Conservation (phyloP, 2,329 filamentous ascomycete genomes). For the Fusarium nodosum region DNA sequence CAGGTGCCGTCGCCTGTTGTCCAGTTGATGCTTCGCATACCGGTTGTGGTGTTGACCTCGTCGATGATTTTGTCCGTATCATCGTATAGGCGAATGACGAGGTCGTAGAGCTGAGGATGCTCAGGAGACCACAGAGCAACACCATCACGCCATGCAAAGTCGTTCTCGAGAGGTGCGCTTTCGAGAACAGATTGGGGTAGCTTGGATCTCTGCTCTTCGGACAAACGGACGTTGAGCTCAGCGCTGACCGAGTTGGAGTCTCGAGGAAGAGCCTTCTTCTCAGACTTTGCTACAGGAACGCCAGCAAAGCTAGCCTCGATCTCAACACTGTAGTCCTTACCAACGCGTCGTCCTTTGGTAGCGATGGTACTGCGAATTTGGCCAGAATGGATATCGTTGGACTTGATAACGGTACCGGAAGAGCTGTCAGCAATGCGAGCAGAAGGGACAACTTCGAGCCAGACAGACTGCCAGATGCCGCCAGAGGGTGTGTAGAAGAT, state of each 20-base stretch:
- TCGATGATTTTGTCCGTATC: slow-evolving; percentile 61
- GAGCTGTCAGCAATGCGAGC: slow-evolving; percentile 68
- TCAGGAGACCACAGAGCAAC: slow-evolving; percentile 75
- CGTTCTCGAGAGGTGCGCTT: slow-evolving; percentile 54
- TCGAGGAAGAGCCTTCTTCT: slow-evolving; percentile 59
- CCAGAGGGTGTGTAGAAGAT: slow-evolving; percentile 71
- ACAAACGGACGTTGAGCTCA: slow-evolving; percentile 64
- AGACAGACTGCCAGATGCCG: slow-evolving; percentile 71
- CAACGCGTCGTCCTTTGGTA: slow-evolving; percentile 63
- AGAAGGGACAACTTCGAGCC: slow-evolving; percentile 68
- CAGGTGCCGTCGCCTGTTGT: slow-evolving; percentile 69
- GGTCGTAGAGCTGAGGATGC: slow-evolving; percentile 68
- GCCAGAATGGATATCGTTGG: slow-evolving; percentile 66
- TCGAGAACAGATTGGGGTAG: slow-evolving; percentile 56
- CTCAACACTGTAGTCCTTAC: slow-evolving; percentile 63
- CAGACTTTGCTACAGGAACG: slow-evolving; percentile 59
- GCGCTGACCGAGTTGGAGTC: slow-evolving; percentile 65
- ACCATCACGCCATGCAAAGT: slow-evolving; percentile 63
- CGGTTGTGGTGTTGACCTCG: slow-evolving; percentile 70
- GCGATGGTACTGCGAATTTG: slow-evolving; percentile 64
- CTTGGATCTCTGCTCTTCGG: slow-evolving; percentile 56
- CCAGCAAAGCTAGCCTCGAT: slow-evolving; percentile 67
- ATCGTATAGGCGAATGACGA: slow-evolving; percentile 67
- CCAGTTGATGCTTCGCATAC: slow-evolving; percentile 73
- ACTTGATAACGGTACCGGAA: slow-evolving; percentile 69